Base-by-base conservation (phyloP, 352 stramenopile species). In the Globisporangium iwayamae region DNA sequence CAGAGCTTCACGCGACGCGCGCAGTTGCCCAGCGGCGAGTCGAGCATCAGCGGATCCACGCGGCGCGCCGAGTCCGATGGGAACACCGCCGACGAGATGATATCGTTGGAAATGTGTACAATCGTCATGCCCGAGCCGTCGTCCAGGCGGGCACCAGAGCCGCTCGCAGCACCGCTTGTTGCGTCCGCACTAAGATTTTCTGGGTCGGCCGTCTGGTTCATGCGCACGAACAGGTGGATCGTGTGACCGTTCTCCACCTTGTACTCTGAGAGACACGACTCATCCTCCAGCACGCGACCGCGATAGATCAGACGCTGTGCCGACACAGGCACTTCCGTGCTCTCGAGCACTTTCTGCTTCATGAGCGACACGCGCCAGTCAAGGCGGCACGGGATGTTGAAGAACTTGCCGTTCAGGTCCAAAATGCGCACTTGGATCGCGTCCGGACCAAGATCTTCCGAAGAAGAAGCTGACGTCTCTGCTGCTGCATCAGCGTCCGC, bases 221-320 rank as follows among this genome's bases (percentile, higher is more conserved):
- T 71, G 20, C 87, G 76, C 46, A 96, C 90, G 55, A 98, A 96
- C 62, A 97, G 72, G 67, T 98, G 92, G 47, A 98, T 80, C 9
- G 87, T 97, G 65, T 97, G 89, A 9, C 90, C 91, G 45, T 96
- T 80, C 61, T 97, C 91, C 4, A 98, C 81, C 52, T 96, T 95
- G 71, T 97, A 97, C 20, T 81, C 78, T 8, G 68, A 73, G 7
- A 98, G 73, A 4, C 71, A 54, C 38, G 81, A 67, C 3, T 88
- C 83, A 60, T 97, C 91, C 34, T 94, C 87, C 2, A 98, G 77
- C 52, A 96, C 87, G 36, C 88, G 87, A 30, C 92, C 92, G 25
- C 91, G 81, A 65, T 97, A 98, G 63, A 98, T 98, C 39, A 98
- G 81, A 28, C 91, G 77, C 75, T 98, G 92, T 10, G 83, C 79